These are phyloP conservation scores for Nakaseomyces nivariensis DNA, from an alignment of 1,139 yeast species.

Conservation along the genomic window DNA sequence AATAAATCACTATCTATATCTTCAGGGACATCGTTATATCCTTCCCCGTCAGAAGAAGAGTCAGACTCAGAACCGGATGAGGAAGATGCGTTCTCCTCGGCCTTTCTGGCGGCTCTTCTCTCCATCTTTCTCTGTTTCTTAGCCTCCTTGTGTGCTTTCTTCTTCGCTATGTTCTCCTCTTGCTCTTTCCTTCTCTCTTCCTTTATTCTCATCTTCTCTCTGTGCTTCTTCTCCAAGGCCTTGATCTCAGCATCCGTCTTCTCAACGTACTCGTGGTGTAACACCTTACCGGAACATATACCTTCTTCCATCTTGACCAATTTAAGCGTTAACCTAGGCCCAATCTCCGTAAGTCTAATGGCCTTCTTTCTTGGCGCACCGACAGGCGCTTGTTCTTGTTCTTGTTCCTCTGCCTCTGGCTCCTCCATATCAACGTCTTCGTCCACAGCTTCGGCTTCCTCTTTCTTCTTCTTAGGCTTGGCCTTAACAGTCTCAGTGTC, in stretches of 20 bases:
- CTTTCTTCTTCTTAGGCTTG: constrained; percentile 17
- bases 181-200: constrained; percentile 70
- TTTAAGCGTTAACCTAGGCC: constrained; percentile 76
- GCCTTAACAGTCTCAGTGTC: constrained; percentile 31
- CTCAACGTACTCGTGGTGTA: constrained; percentile 63
- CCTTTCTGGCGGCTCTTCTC: constrained; percentile 37
- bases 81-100: constrained; percentile 17
- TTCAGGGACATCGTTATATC: constrained; percentile 33
- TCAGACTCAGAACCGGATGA: constrained; percentile 9
- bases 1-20: constrained; percentile 35
- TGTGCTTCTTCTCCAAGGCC: constrained; percentile 59
- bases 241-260: constrained; percentile 55
- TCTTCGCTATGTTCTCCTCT: constrained; percentile 65
- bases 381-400: constrained; percentile 4
- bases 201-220: constrained; percentile 49
- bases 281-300: constrained; percentile 72
- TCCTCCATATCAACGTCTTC: constrained; percentile 10
- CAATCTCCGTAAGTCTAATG: constrained; percentile 83
- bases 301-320: constrained; percentile 89
- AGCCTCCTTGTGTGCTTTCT: constrained; percentile 62
- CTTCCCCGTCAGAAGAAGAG: constrained; percentile 16
- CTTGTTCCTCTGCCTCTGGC: constrained; percentile 5
- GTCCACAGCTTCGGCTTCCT: constrained; percentile 12
- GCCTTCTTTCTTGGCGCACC: constrained; percentile 57
- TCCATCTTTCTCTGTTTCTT: constrained; percentile 66